A percentile compares a stretch with the other conserved stretches of the same genome.
Conservation (phyloP, 1,284 basidiomycete genomes). For the Golubevia pallescens region DNA sequence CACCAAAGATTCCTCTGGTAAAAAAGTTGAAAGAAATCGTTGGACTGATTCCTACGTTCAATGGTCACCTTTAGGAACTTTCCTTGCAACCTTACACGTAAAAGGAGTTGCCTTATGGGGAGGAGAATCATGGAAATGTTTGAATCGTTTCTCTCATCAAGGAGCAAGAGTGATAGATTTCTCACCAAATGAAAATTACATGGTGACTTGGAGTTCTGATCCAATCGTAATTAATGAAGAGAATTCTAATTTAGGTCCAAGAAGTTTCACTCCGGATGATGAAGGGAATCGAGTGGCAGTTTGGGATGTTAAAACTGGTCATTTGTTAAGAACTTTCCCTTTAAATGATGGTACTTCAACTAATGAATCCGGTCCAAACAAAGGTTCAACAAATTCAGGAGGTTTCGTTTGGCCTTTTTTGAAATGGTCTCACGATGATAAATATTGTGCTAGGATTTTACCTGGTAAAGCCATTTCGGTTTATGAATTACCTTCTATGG, state of each 20-base stretch:
- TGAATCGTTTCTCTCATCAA: conserved; percentile 60
- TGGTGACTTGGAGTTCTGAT: conserved; percentile 64
- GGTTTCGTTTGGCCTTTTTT: conserved; percentile 63
- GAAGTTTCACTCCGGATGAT: conserved; percentile 61
- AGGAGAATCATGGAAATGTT: conserved; percentile 47
- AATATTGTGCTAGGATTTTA: conserved; percentile 58
- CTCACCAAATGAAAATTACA: conserved; percentile 58
- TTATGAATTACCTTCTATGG: conserved; percentile 60
- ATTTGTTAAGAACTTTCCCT: conserved; percentile 60
- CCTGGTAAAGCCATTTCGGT: conserved; percentile 59
- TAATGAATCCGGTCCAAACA: conserved; percentile 25
- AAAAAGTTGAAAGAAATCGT: conserved; percentile 20
- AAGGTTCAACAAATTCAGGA: conserved; percentile 8
- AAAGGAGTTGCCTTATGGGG: conserved; percentile 63
- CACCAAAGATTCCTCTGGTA: conserved; percentile 18
- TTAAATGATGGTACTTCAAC: conserved; percentile 15
- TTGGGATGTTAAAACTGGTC: conserved; percentile 62
- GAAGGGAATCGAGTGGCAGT: conserved; percentile 64
- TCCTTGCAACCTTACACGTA: conserved; percentile 60
- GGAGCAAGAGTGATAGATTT: conserved; percentile 63
- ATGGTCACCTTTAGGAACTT: conserved; percentile 62
- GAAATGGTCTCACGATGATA: conserved; percentile 64
- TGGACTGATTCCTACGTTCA: conserved; percentile 65
- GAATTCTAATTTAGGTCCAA: conserved; percentile 56
- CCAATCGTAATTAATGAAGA: conserved; percentile 53